Percentiles rank a stretch among this genome's conserved stretches.
phyloP scores from a whole-genome alignment of 75 land plant species.

The Pinus albicaulis region DNA sequence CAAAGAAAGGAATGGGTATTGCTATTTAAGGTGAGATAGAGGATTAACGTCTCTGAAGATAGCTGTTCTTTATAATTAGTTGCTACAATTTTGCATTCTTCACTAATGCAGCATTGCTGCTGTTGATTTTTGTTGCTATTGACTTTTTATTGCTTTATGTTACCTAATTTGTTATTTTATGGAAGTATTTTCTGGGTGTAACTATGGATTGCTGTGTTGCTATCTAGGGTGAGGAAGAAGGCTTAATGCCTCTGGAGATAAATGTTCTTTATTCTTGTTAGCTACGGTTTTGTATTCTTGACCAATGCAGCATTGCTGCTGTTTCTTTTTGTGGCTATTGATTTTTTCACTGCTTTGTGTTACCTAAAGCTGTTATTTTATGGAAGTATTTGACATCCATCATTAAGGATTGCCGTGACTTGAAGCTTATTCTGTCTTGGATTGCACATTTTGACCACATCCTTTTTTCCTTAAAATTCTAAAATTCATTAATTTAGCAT shows the following conservation, averaged over 20 bases:
- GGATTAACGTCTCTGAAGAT: no score
- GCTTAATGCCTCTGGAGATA: not conserved
- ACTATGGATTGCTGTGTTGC: not conserved
- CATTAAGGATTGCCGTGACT: not conserved
- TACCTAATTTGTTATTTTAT: not conserved
- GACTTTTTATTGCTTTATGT: not conserved
- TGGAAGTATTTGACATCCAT: not conserved
- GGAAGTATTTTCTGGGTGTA: not conserved
- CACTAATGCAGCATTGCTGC: not conserved
- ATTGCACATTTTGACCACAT: not conserved
- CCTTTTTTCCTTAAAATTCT: not conserved
- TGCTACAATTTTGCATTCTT: not conserved
- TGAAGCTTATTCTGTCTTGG: not conserved
- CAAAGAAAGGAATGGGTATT: constrained; percentile 77
- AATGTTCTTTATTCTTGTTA: not conserved
- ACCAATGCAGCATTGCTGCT: not conserved
- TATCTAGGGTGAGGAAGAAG: no score
- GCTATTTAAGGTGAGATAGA: constrained; percentile 71
- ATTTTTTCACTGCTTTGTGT: not conserved
- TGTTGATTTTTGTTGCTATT: not conserved
- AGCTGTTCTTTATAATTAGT: not conserved
- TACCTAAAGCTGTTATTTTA: not conserved
- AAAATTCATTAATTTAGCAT: not conserved
- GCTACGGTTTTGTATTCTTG: not conserved
- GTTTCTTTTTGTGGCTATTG: not conserved